Conservation (phyloP, 2,329 filamentous ascomycete species). For the Cytospora schulzeri region DNA sequence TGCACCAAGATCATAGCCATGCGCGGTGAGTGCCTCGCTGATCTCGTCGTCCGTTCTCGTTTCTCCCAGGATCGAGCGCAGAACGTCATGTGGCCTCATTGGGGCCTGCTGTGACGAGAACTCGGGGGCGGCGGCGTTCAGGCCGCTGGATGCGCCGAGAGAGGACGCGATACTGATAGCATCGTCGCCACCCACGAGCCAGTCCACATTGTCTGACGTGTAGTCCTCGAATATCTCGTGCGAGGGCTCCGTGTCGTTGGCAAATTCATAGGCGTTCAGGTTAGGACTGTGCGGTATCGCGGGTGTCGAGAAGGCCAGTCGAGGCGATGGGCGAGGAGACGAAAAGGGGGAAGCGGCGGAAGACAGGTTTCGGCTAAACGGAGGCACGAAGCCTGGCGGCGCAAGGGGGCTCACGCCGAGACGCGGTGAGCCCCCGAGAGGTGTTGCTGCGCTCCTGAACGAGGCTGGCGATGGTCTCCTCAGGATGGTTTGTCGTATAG, state of each 20-base stretch:
- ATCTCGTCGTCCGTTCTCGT: conserved; percentile 92
- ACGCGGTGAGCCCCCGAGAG: conserved; percentile 79
- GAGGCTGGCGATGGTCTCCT: conserved; percentile 90
- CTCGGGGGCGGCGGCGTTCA: conserved; percentile 81
- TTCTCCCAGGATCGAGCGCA: conserved; percentile 90
- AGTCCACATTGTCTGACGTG: conserved; percentile 93
- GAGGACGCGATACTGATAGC: conserved; percentile 79
- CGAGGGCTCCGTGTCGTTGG: conserved; percentile 76
- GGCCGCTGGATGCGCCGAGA: conserved; percentile 65
- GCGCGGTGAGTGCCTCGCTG: conserved; percentile 82
- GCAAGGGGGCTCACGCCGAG: conserved; percentile 80
- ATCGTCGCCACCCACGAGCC: conserved; percentile 92
- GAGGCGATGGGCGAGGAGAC: conserved; percentile 88
- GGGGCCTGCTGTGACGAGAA: conserved; percentile 74
- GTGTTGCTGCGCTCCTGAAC: conserved; percentile 84
- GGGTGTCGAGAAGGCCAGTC: conserved; percentile 86
- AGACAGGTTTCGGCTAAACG: conserved; percentile 76
- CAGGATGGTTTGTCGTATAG: conserved; percentile 85
- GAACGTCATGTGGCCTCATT: conserved; percentile 98
- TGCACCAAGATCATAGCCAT: conserved; percentile 90
- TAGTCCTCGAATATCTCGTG: conserved; percentile 89
- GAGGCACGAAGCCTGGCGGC: conserved; percentile 80
- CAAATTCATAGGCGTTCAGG: conserved; percentile 92
- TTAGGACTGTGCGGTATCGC: conserved; percentile 91
- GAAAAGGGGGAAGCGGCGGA: conserved; percentile 86